Conservation (phyloP, 768 basidiomycete genomes). For the Russula sp. region DNA sequence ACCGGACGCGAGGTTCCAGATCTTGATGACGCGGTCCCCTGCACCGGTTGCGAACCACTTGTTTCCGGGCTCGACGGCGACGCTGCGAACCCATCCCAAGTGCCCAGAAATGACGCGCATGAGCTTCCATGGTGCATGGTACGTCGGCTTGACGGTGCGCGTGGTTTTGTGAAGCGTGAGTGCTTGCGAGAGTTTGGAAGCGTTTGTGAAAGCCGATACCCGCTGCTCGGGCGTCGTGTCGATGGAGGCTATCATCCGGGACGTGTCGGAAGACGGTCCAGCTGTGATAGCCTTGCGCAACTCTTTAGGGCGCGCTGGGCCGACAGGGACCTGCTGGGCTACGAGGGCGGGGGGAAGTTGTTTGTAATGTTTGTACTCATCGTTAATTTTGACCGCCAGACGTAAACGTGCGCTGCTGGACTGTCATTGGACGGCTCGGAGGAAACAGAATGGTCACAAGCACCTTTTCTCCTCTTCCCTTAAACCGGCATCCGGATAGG, state of each 20-base stretch:
- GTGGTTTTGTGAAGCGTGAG: conserved; percentile 90
- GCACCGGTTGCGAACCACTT: conserved; percentile 98
- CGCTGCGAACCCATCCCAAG: conserved; percentile 94
- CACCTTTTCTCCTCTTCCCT: conserved; percentile 70
- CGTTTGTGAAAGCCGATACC: conserved; percentile 63
- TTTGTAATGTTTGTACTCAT: conserved; percentile 85
- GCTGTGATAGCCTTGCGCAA: conserved; percentile 64
- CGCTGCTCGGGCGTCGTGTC: conserved; percentile 63
- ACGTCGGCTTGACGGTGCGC: conserved; percentile 89
- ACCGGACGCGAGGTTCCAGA: conserved; percentile 98
- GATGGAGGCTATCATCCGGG: conserved; percentile 60
- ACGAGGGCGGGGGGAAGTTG: conserved; percentile 75
- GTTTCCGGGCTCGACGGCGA: conserved; percentile 96
- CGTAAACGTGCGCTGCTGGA: conserved; percentile 54
- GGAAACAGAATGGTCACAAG: conserved; percentile 14
- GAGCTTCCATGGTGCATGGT: conserved; percentile 95
- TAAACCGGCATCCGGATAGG: conserved; percentile 51
- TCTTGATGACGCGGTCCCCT: conserved; percentile 96
- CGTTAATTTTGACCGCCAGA: conserved; percentile 76
- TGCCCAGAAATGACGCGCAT: conserved; percentile 96
- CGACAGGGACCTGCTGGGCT: conserved; percentile 73
- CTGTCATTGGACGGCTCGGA: neutral
- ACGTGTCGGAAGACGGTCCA: conserved; percentile 48
- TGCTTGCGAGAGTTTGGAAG: conserved; percentile 72
- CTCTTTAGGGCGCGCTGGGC: conserved; percentile 66